Evolutionary conservation across 129 eudicot genomes (phyloP).

Genomic region (Pseudognaphalium luteoalbum): DNA sequence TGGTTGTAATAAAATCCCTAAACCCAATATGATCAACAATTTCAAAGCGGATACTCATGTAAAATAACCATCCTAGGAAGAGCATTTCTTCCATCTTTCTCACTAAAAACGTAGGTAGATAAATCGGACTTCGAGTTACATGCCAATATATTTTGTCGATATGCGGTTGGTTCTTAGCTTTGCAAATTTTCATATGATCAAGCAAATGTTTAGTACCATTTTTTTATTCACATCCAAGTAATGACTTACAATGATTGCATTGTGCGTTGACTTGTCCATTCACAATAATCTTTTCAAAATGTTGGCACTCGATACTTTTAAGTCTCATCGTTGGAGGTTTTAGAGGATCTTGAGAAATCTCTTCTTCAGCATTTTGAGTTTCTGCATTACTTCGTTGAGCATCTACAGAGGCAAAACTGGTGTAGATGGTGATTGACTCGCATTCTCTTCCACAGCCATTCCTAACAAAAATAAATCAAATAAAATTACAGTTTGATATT

Average conservation of each 20-base stretch:
- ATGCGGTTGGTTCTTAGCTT: not conserved
- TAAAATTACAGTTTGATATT: too few relatives aligned
- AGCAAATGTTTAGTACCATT: not conserved
- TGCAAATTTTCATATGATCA: not conserved
- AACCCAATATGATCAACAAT: not conserved
- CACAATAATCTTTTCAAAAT: not conserved
- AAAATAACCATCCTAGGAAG: conserved; percentile 1
- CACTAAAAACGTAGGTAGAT: not conserved
- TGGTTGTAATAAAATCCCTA: not conserved
- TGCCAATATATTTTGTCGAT: not conserved
- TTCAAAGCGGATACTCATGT: conserved; percentile 9
- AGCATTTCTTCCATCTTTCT: not conserved
- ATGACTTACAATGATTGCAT: not conserved
- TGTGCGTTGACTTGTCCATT: not conserved
- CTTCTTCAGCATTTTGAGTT: not conserved
- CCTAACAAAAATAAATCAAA: too few relatives aligned
- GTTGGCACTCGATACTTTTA: not conserved
- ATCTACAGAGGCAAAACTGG: too few relatives aligned
- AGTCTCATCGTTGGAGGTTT: not conserved
- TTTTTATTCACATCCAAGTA: not conserved
- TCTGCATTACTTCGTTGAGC: not conserved
- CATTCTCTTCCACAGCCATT: too few relatives aligned
- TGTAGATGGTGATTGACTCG: too few relatives aligned
- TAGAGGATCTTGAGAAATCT: not conserved
- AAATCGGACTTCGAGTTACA: not conserved